Evolutionary conservation across 2,329 filamentous ascomycete genomes (phyloP), one percentile per base, ranked within the genome.

Genomic region (Penicillium thymicola): DNA sequence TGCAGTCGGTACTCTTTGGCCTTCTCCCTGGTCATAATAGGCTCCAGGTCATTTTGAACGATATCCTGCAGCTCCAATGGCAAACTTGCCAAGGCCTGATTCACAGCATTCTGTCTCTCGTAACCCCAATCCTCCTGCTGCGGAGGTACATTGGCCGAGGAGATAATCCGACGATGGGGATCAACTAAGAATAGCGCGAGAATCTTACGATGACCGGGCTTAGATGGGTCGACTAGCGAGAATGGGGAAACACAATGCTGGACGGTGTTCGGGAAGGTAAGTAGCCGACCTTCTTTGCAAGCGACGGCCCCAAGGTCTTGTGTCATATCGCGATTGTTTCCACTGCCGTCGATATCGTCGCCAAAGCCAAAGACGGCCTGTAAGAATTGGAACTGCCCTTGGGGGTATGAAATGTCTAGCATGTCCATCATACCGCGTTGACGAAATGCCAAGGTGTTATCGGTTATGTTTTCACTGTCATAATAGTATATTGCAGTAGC

Each of bases 401-500:
- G 61, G 27, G 54, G 21, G 27, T 62, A 46, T 51, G 8, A 3
- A 10, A 58, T 1, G 0, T 38, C 67, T 54, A 61, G 75, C 72
- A 14, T 11, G 3, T 34, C 42, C 76, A 65, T 0, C 16, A 28
- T 57, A 38, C 37, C 64, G 0, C 59, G 55, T 8, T 79, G 79
- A 3, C 77, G 79, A 62, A 88, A 85, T 0, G 71, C 70, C 0
- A 88, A 74, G 4, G 67, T 69, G 57, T 74, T 81, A 1, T 81
- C 72, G 0, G 82, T 84, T 53, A 88, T 80, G 67, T 89, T 89
- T 0, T 86, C 78, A 52, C 71, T 75, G 60, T 86, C 82, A 62
- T 85, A 85, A 69, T 88, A 88, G 73, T 86, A 89, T 3, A 89
- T 73, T 0, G 85, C 82, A 0, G 84, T 85, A 0, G 84, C 84